A percentile compares a stretch with the other conserved stretches of the same genome.
Conservation (phyloP, 257 asterid genomes). For the Linaria vulgaris region DNA sequence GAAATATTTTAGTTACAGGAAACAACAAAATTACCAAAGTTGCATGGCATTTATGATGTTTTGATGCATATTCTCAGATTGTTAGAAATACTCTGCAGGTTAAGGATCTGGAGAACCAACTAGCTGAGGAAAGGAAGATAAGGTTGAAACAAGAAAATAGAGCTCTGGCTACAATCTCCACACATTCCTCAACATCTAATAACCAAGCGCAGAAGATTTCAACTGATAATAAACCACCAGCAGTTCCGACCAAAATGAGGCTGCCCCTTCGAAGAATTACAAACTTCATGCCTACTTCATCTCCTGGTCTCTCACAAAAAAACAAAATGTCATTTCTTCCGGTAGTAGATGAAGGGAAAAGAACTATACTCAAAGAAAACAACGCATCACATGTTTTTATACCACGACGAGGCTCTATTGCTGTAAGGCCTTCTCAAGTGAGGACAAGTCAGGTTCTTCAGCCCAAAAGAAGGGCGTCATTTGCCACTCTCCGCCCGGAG, state of each 20-base stretch:
- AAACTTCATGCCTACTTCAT: constrained; percentile 40
- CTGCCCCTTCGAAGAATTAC: constrained; percentile 74
- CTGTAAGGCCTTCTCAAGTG: constrained; percentile 46
- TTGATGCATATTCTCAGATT: not conserved
- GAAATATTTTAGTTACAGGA: too few relatives aligned
- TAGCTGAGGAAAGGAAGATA: constrained; percentile 81
- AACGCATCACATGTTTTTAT: constrained; percentile 38
- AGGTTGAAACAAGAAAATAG: constrained; percentile 75
- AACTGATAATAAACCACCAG: constrained; percentile 73
- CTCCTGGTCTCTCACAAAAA: constrained; percentile 28
- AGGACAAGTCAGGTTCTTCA: constrained; percentile 45
- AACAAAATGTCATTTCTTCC: constrained; percentile 59
- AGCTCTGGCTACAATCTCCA: constrained; percentile 59
- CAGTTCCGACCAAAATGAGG: constrained; percentile 73
- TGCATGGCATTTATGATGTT: too few relatives aligned
- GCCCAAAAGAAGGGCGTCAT: constrained; percentile 80
- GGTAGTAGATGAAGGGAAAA: constrained; percentile 45
- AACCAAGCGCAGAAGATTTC: constrained; percentile 49
- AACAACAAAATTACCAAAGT: too few relatives aligned
- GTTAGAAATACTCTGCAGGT: constrained; percentile 47
- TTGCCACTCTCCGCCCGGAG: constrained; percentile 66
- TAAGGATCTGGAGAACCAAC: constrained; percentile 79
- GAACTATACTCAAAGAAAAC: constrained; percentile 31
- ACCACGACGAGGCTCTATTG: constrained; percentile 76
- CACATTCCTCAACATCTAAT: constrained; percentile 40